Evolutionary conservation across 495 filamentous ascomycete species (phyloP).

Genomic region (Penicillium herquei): DNA sequence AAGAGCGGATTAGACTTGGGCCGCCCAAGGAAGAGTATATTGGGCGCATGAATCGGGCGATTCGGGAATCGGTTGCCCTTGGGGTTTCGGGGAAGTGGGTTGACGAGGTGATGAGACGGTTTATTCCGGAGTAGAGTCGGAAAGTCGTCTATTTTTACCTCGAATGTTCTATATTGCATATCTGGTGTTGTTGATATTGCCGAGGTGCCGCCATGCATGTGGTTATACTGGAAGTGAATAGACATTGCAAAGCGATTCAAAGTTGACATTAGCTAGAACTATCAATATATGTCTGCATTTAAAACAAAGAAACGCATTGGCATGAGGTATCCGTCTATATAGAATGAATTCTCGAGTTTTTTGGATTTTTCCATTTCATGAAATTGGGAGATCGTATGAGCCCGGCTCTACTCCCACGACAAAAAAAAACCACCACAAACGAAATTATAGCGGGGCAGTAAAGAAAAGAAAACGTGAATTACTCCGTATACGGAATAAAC

Average conservation of each 20-base stretch:
- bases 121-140: conserved; percentile 41
- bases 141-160: not conserved
- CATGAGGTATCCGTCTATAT: conserved; percentile 19
- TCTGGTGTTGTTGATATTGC: too few species aligned
- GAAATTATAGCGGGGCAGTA: not conserved
- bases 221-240: too few species aligned
- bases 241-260: too few species aligned
- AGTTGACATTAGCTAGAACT: too few species aligned
- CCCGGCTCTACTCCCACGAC: conserved; percentile 16
- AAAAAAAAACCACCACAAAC: not conserved
- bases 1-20: conserved; percentile 35
- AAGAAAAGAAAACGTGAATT: not conserved
- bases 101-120: conserved; percentile 54
- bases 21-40: conserved; percentile 62
- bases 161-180: not conserved
- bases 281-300: not conserved
- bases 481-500: not conserved
- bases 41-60: conserved; percentile 63
- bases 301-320: not conserved
- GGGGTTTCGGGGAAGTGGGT: conserved; percentile 60
- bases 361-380: not conserved
- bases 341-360: not conserved
- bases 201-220: too few species aligned
- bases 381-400: conserved; percentile 6
- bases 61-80: conserved; percentile 55